Base-by-base conservation (phyloP, 2,329 filamentous ascomycete species). In the Lojkania enalia region DNA sequence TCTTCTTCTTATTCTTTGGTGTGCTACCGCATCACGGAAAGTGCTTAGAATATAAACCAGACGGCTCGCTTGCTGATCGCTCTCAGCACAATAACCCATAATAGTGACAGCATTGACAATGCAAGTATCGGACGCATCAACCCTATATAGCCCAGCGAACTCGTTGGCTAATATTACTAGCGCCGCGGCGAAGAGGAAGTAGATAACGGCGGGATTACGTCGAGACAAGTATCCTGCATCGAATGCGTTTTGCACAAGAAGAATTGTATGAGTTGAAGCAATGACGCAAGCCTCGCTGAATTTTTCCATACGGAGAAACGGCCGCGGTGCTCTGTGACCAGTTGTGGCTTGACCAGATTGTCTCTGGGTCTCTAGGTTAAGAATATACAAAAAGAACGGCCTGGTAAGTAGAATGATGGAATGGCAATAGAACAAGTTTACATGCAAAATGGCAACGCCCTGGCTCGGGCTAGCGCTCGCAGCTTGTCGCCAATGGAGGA, bases 331-430 rank as follows among this genome's bases (percentile, higher is more conserved):
- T 36, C 57, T 52, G 9, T 43, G 39, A 14, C 58, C 57, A 6
- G 57, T 55, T 14, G 52, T 44, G 3, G 46, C 44, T 42, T 67
- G 61, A 20, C 55, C 62, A 23, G 57, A 52, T 27, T 66, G 61
- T 12, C 65, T 61, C 49, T 73, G 71, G 3, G 69, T 66, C 38
- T 72, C 66, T 12, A 66, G 62, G 40, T 74, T 80, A 30, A 84
- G 71, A 11, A 83, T 72, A 45, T 77, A 80, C 12, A 85, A 67
- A 46, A 86, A 83, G 60, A 86, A 86, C 0, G 84, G 83, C 20
- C 84, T 74, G 1, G 81, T 84, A 1, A 87, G 73, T 0, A 87
- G 71, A 19, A 86, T 77, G 31, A 85, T 76, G 0, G 81, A 80
- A 58, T 86, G 82, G 43, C 77, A 80, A 45, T 85, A 80, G 25